Evolutionary conservation across 1,284 basidiomycete species (phyloP).

Genomic region (Crucibulum parvulum): DNA sequence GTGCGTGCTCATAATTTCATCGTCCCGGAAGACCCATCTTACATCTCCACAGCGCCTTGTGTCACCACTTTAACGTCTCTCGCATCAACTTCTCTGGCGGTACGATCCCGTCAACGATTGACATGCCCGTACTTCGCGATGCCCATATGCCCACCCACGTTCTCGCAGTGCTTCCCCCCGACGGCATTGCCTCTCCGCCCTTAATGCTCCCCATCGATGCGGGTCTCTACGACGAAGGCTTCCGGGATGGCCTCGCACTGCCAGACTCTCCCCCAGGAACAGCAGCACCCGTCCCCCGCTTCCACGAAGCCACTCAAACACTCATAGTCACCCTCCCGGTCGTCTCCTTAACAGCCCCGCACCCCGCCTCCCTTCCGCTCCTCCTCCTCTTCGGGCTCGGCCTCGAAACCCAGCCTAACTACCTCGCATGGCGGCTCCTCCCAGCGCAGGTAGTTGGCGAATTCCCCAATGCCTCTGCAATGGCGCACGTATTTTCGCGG

Average conservation of each 20-base stretch:
- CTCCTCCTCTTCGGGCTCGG: constrained; percentile 49
- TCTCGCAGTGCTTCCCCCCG: constrained; percentile 47
- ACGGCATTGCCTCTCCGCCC: constrained; percentile 37
- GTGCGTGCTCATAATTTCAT: constrained; percentile 31
- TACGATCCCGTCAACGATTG: constrained; percentile 42
- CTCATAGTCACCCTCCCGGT: constrained; percentile 45
- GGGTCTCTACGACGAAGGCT: constrained; percentile 45
- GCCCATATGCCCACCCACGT: constrained; percentile 55
- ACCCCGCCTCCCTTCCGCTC: constrained; percentile 45
- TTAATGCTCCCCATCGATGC: constrained; percentile 55
- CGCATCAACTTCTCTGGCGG: constrained; percentile 27
- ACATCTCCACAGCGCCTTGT: constrained; percentile 46
- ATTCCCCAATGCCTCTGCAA: constrained; percentile 59
- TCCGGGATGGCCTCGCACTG: constrained; percentile 46
- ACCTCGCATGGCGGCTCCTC: constrained; percentile 46
- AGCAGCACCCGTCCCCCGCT: constrained; percentile 36
- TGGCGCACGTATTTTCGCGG: constrained; percentile 54
- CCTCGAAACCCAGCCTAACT: constrained; percentile 45
- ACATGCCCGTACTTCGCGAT: constrained; percentile 47
- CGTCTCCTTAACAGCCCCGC: constrained; percentile 43
- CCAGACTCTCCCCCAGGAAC: constrained; percentile 33
- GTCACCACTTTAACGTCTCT: constrained; percentile 52
- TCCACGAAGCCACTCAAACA: constrained; percentile 12
- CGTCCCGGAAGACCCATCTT: neutral
- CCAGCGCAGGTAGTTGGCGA: constrained; percentile 50